Base-by-base conservation (phyloP, 768 basidiomycete species). In the Suillus clintonianus region DNA sequence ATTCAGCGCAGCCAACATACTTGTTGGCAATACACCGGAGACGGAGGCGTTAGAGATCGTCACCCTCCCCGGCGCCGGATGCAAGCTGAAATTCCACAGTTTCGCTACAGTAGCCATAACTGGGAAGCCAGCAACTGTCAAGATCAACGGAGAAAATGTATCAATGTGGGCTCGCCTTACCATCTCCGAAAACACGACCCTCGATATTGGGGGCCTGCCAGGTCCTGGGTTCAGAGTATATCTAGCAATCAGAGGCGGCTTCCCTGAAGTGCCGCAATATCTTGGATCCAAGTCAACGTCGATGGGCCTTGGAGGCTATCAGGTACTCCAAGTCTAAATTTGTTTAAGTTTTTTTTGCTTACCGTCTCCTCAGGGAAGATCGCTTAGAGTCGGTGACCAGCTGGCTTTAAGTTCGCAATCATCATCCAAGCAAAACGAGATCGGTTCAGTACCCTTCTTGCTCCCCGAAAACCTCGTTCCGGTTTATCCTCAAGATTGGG, bases 221-320 rank as follows among this genome's bases (percentile, higher is more conserved):
- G 64, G 67, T 8, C 65, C 72, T 9, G 89, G 89, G 0, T 81
- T 86, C 62, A 79, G 89, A 54, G 74, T 74, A 3, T 90, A 90
- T 65, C 64, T 91, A 37, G 81, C 83, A 14, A 70, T 90, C 27
- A 77, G 78, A 41, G 89, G 87, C 3, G 89, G 89, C 0, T 83
- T 91, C 64, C 88, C 88, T 0, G 77, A 77, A 17, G 75, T 88
- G 2, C 83, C 86, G 39, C 5, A 62, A 5, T 90, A 87, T 69
- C 76, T 90, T 2, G 87, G 84, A 4, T 87, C 86, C 0, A 90
- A 89, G 74, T 85, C 86, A 5, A 88, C 89, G 24, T 87, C 85
- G 1, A 80, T 87, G 80, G 83, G 85, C 15, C 66, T 87, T 13
- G 87, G 87, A 48, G 86, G 87, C 3, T 87, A 85, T 69, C 87